Evolutionary conservation across 2,329 filamentous ascomycete genomes (phyloP).

Genomic region (Diaporthe vexans): DNA sequence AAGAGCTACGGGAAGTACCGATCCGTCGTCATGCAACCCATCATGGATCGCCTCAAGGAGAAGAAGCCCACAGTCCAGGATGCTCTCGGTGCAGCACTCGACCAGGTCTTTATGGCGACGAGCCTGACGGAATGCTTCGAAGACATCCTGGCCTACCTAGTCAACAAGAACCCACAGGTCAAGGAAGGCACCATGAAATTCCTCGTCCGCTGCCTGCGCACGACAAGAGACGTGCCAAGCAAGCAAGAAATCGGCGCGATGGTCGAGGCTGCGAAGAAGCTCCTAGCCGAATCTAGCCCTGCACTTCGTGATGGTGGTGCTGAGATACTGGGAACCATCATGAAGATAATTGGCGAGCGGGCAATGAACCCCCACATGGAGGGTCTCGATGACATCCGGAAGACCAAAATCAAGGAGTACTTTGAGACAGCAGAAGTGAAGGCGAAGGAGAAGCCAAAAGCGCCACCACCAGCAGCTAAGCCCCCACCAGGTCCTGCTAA

Average conservation of each 20-base stretch:
- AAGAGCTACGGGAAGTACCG: conserved; percentile 86
- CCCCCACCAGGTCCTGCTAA: conserved; percentile 63
- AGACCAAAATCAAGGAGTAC: conserved; percentile 95
- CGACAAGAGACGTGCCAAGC: conserved; percentile 84
- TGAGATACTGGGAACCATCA: conserved; percentile 91
- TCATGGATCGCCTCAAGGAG: conserved; percentile 96
- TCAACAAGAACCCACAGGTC: conserved; percentile 97
- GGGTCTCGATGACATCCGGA: conserved; percentile 93
- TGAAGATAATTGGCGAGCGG: conserved; percentile 98
- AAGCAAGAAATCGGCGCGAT: conserved; percentile 88
- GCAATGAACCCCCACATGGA: conserved; percentile 95
- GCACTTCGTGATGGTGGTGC: conserved; percentile 89
- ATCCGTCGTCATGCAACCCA: conserved; percentile 83
- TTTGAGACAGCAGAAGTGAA: conserved; percentile 87
- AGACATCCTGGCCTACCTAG: conserved; percentile 86
- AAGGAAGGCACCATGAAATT: conserved; percentile 97
- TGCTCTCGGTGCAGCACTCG: conserved; percentile 86
- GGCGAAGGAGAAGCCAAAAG: conserved; percentile 92
- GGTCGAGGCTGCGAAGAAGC: conserved; percentile 89
- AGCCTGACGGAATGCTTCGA: conserved; percentile 89
- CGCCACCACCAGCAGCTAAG: conserved; percentile 71
- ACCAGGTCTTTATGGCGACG: conserved; percentile 76
- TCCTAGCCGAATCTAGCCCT: conserved; percentile 90
- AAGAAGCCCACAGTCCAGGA: conserved; percentile 94
- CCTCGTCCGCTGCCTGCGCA: conserved; percentile 87